Percentiles rank a stretch among this genome's conserved stretches.
Conservation (phyloP, 2,329 filamentous ascomycete species). For the Botrytis fragariae region DNA sequence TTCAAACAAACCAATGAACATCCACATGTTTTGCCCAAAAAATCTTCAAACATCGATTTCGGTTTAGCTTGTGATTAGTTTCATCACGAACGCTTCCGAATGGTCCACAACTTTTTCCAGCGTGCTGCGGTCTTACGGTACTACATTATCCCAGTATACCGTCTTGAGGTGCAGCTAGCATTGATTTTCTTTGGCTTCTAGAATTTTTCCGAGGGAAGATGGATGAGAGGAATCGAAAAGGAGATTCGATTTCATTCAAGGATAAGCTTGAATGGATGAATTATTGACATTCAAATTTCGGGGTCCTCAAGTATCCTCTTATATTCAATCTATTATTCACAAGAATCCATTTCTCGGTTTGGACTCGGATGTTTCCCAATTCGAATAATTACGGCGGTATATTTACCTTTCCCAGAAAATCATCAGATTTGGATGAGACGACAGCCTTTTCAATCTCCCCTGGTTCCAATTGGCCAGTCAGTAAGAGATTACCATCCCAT, state of each 20-base stretch:
- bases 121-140: neutral
- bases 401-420: neutral
- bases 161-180: neutral
- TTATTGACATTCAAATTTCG: conserved; percentile 4
- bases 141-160: neutral
- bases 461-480: neutral
- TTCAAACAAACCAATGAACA: conserved; percentile 3
- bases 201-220: neutral
- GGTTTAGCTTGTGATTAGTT: neutral
- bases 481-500: conserved; percentile 6
- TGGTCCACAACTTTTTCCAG: neutral
- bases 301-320: neutral
- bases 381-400: neutral
- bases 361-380: neutral
- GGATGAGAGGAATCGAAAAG: neutral
- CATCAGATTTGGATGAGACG: conserved; percentile 5
- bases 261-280: neutral
- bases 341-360: neutral
- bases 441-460: neutral
- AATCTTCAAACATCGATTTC: neutral
- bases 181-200: conserved; percentile 3
- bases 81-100: neutral
- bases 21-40: neutral
- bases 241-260: neutral
- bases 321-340: conserved; percentile 8